Base-by-base conservation (phyloP, 306 rosid genomes). In the Rubus parviflorus region DNA sequence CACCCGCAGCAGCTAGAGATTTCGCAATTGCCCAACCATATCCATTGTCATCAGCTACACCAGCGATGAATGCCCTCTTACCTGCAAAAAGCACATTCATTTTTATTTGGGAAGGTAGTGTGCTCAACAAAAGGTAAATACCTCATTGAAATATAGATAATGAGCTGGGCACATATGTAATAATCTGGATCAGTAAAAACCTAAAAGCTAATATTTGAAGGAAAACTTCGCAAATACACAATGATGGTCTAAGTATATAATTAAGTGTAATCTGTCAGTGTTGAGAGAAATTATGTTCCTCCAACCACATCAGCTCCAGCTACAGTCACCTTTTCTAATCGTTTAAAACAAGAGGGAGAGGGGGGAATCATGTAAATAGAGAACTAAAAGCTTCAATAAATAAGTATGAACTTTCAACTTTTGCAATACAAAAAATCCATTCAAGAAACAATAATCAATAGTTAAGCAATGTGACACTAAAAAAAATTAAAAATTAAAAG, bases 1-100 rank as follows among this genome's bases (percentile, higher is more conserved):
- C 98, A 68, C 97, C 98, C 2, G 97, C 98, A 43, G 93, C 97
- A 22, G 98, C 98, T 15, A 94, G 97, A 80, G 98, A 88, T 89
- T 92, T 94, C 72, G 98, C 98, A n/a, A 94, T 94, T 51, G 98
- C 97, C 98, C 97, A 94, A 30, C 98, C 98, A 85, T 94, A 94
- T 67, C 97, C 98, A 52, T 90, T 87, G 81, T 94, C 98, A 86
- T 94, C 97, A 54, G 98, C 97, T 61, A 94, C 91, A 77, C 98
- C 98, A 77, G 98, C 98, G 48, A 94, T 87, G 77, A 94, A 94
- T 54, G 97, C 98, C 82, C 93, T 89, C 88, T 92, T 94, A 73
- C 98, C 97, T 92, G 70, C 83, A 81, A 56, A 85, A 65, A 41
- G 51, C 41, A 35, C 11, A 53, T 40, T 16, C 3, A 19, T 22